Evolutionary conservation across 805 yeast genomes (phyloP), one percentile per base, ranked within the genome.

Genomic region (Yarrowia hollandica): DNA sequence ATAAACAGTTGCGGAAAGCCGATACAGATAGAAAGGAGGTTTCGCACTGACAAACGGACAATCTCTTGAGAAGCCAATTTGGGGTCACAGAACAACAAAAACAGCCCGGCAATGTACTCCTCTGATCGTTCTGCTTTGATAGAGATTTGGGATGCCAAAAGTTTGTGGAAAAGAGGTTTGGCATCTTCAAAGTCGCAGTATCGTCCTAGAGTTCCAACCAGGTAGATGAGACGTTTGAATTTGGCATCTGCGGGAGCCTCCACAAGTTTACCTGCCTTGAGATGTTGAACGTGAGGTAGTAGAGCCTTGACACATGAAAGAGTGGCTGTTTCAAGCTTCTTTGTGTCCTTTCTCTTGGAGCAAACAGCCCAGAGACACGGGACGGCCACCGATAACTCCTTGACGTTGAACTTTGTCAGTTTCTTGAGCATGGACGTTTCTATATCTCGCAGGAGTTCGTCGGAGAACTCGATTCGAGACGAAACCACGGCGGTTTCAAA

Each of bases 121-220:
- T 35, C 42, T 5, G 55, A 41, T 23, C 23, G 31, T 10, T n/a
- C 35, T 8, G 52, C 23, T 9, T 31, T 48, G 10, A 23, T 22
- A 6, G n/a, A 1, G 3, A 55, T 31, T 6, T 21, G 31, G 3
- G 39, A 14, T 0, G 39, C 38, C 7, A 52, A 8, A 10, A 52
- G 26, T 8, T 35, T 52, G n/a, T 35, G 25, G 19, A 79, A 82
- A 1, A 75, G 55, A 0, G 68, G 69, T 14, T 78, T 67, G 48
- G 75, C 71, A 5, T 67, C 69, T 59, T 82, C 86, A 59, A 88
- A 77, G n/a, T 80, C 72, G 63, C 94, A 87, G 63, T 78, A 79
- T 44, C 85, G 76, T 0, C 91, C 95, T 71, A 90, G 82, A 39
- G 80, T 79, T 0, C 96, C 91, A 4, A 88, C 68, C 19, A 90